Base-by-base conservation (phyloP, 73 alveolate species). In the Paramecium sonneborni region DNA sequence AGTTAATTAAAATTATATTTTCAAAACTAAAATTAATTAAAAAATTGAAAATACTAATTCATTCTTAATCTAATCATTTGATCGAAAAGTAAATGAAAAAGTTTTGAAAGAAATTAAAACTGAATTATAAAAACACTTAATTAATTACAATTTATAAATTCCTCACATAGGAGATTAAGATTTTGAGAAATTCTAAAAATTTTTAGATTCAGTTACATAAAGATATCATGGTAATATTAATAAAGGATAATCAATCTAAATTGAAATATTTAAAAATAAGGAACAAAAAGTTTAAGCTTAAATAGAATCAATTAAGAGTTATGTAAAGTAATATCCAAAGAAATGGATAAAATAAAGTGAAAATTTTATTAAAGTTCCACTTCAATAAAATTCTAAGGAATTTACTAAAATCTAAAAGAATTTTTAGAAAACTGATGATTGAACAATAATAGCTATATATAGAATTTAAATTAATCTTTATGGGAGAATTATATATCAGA, bases 251-350 rank as follows among this genome's bases (percentile, higher is more conserved):
- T 11, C 24, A 1, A 69, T 69, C 4, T 5, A 24, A 12, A n/a
- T 69, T 69, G 12, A 69, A 69, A 15, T 69, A 12, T 76, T 76
- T 9, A 76, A 76, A 41, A 76, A 76, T 20, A 76, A 76, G 35
- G 67, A 26, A 24, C 20, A 37, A 37, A 76, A 76, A 41, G 1
- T 76, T 9, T 18, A 10, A 11, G 3, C 26, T 10, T 18, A 35
- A n/a, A 12, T 76, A 32, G 88, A 76, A 2, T 37, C 12, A 38
- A 18, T 76, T 10, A 37, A 76, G 35, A 76, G 24, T 26, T 1
- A 2, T 6, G 24, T 6, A 5, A 35, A 18, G 7, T 14, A 32
- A 70, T 70, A 38, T 7, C 88, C 88, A 7, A 35, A 37, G n/a
- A 15, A 35, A 18, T 76, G 88, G 88, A 20, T 0, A 32, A 15